Evolutionary conservation across 352 stramenopile species (phyloP), one percentile per base, ranked within the genome.

Genomic region (Phytophthora fragariae): DNA sequence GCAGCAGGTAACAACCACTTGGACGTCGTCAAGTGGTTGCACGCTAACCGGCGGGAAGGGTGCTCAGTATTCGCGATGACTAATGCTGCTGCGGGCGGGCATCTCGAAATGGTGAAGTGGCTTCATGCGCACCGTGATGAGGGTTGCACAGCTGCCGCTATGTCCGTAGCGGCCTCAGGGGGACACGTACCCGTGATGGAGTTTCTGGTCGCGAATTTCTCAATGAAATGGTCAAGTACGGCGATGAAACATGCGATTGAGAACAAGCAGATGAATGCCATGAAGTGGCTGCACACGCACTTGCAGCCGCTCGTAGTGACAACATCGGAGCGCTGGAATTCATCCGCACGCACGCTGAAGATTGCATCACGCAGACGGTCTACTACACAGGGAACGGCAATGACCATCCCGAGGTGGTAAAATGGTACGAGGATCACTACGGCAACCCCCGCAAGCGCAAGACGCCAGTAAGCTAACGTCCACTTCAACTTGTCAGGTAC

Each of bases 131-230:
- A 66, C 27, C 47, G 60, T 27, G 8, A 27, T 31, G 60, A 58
- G 33, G 47, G 57, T 15, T 63, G 57, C 15, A 29, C 39, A 19
- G 10, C 37, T 21, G 57, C 60, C 4, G 60, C 60, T 4, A 66
- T 66, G 60, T 39, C 47, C 21, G 31, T 31, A 58, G 50, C 61
- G 12, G 61, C 50, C 59, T 17, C n/a, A 41, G 46, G 46, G 17
- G 61, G 61, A 9, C 61, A 68, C 29, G 35, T 68, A 8, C 49
- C 19, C 5, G 50, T 68, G 61, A 68, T 68, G 61, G 39, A 61
- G 24, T 68, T 61, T 33, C 41, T 68, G 15, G 33, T 14, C 61
- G 15, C 47, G 14, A 53, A 60, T 12, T 60, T 29, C 35, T 59
- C 57, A 6, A 19, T 65, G n/a, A 46, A n/a, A 46, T 46, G 39